Evolutionary conservation across 108 stramenopile genomes (phyloP).

Genomic region (Nitzschia sp.): DNA sequence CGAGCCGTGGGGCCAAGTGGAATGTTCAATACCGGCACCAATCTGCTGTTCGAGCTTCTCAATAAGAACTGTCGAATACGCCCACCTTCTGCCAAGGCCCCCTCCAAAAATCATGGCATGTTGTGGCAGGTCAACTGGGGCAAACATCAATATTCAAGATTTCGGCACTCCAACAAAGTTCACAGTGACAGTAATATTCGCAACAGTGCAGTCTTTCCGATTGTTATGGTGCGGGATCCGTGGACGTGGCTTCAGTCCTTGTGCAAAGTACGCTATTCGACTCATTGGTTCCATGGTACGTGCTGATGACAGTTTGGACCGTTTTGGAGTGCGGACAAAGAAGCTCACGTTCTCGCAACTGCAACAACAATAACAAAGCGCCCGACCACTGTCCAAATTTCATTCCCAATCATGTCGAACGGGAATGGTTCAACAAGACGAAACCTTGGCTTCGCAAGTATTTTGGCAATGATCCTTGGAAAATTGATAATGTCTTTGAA

Average conservation of each 20-base stretch:
- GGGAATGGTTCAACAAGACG: slow-evolving; percentile 26
- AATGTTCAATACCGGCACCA: slow-evolving; percentile 91
- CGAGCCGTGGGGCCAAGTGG: slow-evolving; percentile 63
- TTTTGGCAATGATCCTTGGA: slow-evolving; percentile 35
- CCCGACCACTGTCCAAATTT: slow-evolving; percentile 71
- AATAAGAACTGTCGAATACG: slow-evolving; percentile 65
- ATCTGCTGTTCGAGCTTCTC: slow-evolving; percentile 59
- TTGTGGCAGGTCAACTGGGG: slow-evolving; percentile 77
- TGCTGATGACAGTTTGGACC: too few relatives aligned
- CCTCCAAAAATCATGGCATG: slow-evolving; percentile 26
- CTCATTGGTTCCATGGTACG: slow-evolving; percentile 49
- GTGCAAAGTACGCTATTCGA: slow-evolving; percentile 69
- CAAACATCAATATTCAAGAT: slow-evolving; percentile 59
- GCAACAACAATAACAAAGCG: slow-evolving; percentile 17
- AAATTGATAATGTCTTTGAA: slow-evolving; percentile 38
- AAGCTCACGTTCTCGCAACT: too few relatives aligned
- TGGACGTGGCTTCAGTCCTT: slow-evolving; percentile 77
- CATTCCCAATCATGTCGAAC: slow-evolving; percentile 50
- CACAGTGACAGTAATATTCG: not conserved
- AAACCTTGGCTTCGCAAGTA: slow-evolving; percentile 2
- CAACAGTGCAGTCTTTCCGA: slow-evolving; percentile 47
- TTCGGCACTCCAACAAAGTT: slow-evolving; percentile 36
- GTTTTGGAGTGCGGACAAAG: too few relatives aligned
- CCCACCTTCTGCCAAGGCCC: too few relatives aligned
- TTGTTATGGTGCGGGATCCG: slow-evolving; percentile 84